Evolutionary conservation across 73 alveolate genomes (phyloP), one percentile per base, ranked within the genome.

Genomic region (Paramecium biaurelia): DNA sequence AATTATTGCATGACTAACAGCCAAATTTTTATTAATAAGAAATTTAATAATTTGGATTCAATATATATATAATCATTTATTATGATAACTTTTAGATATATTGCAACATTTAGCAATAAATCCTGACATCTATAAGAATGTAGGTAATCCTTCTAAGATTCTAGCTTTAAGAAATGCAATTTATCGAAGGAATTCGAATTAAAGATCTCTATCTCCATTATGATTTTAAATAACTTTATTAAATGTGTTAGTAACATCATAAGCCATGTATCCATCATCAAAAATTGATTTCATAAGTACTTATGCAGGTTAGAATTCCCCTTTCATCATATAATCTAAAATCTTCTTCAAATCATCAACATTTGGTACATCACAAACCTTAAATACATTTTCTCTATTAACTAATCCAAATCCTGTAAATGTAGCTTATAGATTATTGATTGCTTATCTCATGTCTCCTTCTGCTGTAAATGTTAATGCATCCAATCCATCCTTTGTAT

Each of bases 361-460:
- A 93, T 97, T 98, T 18, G 99, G 99, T 57, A 94, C 94, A 92
- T 98, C 99, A 92, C 99, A 97, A 35, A 98, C 99, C 85, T 96
- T 95, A 76, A 96, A 98, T 37, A 98, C 99, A 92, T 97, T 97
- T 53, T 98, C 99, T 89, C 95, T 96, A 92, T 93, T 95, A 38
- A 98, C 97, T 57, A 92, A 88, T 2, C 96, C 96, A 93, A 94
- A 96, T 1, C 99, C 99, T 34, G 99, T 98, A 58, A 59, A 89
- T 20, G 99, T 97, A 15, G 99, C 99, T 95, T 99, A 97, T 11
- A 98, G 90, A 79, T 99, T 99, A 92, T 99, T 99, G 45, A 99
- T 93, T 7, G 99, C 99, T 76, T 97, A 96, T 94, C 99, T 96
- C 99, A 99, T 99, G 93, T 99, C 99, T n/a, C 99, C 99, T 85